A percentile compares a stretch with the other conserved stretches of the same genome.
Evolutionary conservation across 805 yeast species (phyloP).

Genomic region (Kregervanrija pseudodelftensis): DNA sequence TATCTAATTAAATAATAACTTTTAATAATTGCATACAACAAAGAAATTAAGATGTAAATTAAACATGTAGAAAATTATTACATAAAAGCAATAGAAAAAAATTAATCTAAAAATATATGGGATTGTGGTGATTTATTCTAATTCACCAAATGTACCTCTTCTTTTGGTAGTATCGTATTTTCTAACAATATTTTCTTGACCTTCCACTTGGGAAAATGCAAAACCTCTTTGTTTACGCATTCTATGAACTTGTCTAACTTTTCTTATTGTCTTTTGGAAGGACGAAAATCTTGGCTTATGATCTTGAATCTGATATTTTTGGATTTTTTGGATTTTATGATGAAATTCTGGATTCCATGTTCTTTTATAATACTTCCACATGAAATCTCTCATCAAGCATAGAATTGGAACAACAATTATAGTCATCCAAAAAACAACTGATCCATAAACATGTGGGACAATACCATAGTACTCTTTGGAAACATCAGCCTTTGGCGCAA

Average conservation of each 20-base stretch:
- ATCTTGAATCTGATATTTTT: constrained; percentile 88
- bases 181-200: constrained; percentile 84
- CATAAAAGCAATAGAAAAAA: neutral
- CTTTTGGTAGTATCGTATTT: constrained; percentile 91
- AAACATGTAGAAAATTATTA: neutral
- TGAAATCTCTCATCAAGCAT: constrained; percentile 79
- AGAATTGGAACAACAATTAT: constrained; percentile 66
- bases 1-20: too few relatives aligned
- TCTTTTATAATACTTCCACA: constrained; percentile 92
- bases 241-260: constrained; percentile 95
- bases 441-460: constrained; percentile 65
- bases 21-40: too few relatives aligned
- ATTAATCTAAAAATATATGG: neutral
- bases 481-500: constrained; percentile 78
- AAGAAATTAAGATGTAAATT: neutral
- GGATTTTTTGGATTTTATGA: constrained; percentile 95
- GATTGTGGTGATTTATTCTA: constrained; percentile 12
- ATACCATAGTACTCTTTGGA: constrained; percentile 84
- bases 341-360: constrained; percentile 88
- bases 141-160: constrained; percentile 30
- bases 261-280: constrained; percentile 93
- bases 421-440: constrained; percentile 78
- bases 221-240: constrained; percentile 98
- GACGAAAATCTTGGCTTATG: constrained; percentile 95
- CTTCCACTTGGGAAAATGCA: constrained; percentile 95